Evolutionary conservation across 2,329 filamentous ascomycete genomes (phyloP), one percentile per base, ranked within the genome.

Genomic region (Exophiala spinifera): DNA sequence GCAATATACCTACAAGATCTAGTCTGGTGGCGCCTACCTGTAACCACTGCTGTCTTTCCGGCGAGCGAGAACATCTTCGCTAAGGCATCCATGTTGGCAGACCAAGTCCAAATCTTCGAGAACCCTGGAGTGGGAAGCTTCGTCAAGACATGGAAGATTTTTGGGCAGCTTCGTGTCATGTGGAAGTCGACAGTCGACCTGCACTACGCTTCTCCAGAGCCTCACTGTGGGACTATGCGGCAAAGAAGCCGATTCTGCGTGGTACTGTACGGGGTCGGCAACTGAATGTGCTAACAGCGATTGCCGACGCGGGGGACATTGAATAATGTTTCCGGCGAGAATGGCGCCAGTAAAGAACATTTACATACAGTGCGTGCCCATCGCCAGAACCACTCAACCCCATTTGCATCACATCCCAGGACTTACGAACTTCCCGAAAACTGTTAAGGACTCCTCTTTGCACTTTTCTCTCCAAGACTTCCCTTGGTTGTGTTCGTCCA

Each of bases 31-130:
- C 19, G n/a, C n/a, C 28, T 14, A 49, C 46, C 74, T 1, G 75
- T 77, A 11, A 77, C 67, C 42, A 77, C 60, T 21, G 74, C 75
- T 36, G 73, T 76, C 57, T 70, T 70, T 31, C 74, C 73, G 6
- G 55, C 55, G 8, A 66, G 51, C n/a, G 63, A 64, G 55, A 66
- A 66, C 52, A 64, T 43, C 25, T 57, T 53, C n/a, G 33, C 31
- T 19, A 58, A 43, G 28, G 49, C 25, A 15, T 52, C 51, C 58
- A 61, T 61, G 2, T 31, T 47, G 45, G 14, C n/a, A 42, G 7
- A 20, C 39, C 15, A 19, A n/a, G 39, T 21, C 13, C 15, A 14
- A 20, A 42, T 10, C 10, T 20, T 21, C 10, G 2, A 20, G 11
- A 21, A 19, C 8, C 2, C 14, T 31, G 8, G 28, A 31, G 3